Conservation (phyloP, 768 basidiomycete genomes). For the Neoboletus magnificus region DNA sequence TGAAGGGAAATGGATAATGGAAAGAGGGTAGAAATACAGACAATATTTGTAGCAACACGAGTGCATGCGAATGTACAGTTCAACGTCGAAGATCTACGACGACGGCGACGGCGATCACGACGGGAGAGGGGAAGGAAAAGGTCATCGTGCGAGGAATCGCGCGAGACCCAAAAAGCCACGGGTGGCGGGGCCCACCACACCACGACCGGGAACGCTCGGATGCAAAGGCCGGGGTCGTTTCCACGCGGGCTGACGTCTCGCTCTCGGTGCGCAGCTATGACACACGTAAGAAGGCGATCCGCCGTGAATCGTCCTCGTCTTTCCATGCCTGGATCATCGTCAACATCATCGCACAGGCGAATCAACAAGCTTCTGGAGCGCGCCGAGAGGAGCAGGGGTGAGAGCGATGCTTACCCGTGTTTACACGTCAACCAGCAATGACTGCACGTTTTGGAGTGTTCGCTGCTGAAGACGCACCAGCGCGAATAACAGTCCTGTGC, state of each 20-base stretch:
- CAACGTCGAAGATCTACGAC: background rate
- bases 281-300: slow-evolving; percentile 31
- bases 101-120: background rate
- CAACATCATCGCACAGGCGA: background rate
- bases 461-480: slow-evolving; percentile 28
- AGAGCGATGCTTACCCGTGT: slow-evolving; percentile 18
- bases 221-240: slow-evolving; percentile 19
- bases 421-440: slow-evolving; percentile 30
- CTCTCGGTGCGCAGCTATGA: slow-evolving; percentile 22
- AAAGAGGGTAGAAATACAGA: background rate
- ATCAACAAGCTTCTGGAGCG: too few relatives aligned
- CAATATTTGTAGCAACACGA: background rate
- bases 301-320: slow-evolving; percentile 29
- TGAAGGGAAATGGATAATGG: background rate
- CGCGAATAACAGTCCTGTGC: slow-evolving; percentile 33
- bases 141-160: slow-evolving; percentile 13
- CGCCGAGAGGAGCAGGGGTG: background rate
- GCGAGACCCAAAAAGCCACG: slow-evolving; percentile 7
- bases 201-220: background rate
- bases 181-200: background rate
- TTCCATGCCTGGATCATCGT: slow-evolving; percentile 24
- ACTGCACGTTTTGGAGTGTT: slow-evolving; percentile 23
- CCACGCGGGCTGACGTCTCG: slow-evolving; percentile 19
- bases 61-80: background rate
- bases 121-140: background rate